These are phyloP conservation scores for Pelagophyceae sp. DNA, from an alignment of 352 stramenopile species.

Conservation along the genomic window DNA sequence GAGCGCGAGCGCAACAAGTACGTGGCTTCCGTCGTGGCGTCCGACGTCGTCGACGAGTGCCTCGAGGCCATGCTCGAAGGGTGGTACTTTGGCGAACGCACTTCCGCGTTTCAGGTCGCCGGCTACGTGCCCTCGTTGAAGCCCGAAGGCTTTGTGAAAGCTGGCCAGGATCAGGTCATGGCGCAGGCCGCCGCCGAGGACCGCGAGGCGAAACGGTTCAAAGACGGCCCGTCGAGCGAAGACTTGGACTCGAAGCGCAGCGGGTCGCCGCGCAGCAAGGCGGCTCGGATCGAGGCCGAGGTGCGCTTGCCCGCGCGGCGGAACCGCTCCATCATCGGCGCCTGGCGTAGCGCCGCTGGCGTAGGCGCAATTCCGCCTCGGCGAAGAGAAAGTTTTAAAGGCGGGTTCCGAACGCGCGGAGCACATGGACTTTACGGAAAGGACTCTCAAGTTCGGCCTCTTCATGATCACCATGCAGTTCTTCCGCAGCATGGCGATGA, in stretches of 20 bases:
- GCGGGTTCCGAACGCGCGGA: conserved; percentile 37
- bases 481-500: conserved; percentile 74
- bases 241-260: not conserved
- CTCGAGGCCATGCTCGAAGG: conserved; percentile 89
- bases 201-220: conserved; percentile 23
- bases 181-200: conserved; percentile 41
- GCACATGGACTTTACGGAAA: conserved; percentile 65
- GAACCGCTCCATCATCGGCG: no score
- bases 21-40: conserved; percentile 64
- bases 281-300: conserved; percentile 14
- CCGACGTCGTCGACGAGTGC: conserved; percentile 82
- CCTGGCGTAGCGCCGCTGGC: no score
- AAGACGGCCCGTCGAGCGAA: no score
- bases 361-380: conserved; percentile 24
- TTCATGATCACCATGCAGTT: conserved; percentile 93
- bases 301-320: no score
- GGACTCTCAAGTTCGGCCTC: conserved; percentile 84
- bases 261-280: conserved; percentile 21
- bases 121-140: conserved; percentile 73
- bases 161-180: conserved; percentile 54
- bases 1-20: conserved; percentile 71
- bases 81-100: conserved; percentile 85
- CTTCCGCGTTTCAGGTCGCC: conserved; percentile 56
- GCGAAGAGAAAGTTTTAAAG: conserved; percentile 31
- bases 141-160: conserved; percentile 55